Conservation (phyloP, 148 eudicot genomes). For the Dysphania ambrosioides region DNA sequence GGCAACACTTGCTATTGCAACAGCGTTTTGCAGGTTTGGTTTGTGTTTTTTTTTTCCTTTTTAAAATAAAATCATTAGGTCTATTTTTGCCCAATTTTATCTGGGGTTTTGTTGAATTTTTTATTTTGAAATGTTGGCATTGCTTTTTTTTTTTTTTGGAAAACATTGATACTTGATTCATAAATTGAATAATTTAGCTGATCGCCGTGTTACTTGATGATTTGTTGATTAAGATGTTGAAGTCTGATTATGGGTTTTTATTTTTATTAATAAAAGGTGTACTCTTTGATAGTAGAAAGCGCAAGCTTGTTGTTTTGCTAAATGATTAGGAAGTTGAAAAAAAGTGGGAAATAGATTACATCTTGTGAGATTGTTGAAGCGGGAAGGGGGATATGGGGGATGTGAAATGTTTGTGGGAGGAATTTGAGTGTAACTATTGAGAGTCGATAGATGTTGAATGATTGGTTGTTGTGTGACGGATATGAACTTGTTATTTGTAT, state of each 20-base stretch:
- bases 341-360: background rate
- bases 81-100: too few relatives aligned
- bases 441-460: background rate
- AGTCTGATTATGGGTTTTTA: background rate
- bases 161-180: background rate
- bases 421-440: background rate
- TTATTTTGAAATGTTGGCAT: background rate
- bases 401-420: too few relatives aligned
- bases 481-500: background rate
- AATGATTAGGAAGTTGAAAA: background rate
- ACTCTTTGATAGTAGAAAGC: background rate
- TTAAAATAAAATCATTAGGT: too few relatives aligned
- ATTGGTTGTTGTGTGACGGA: background rate
- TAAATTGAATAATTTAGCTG: conserved; percentile 7
- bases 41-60: too few relatives aligned
- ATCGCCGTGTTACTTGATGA: background rate
- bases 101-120: too few relatives aligned
- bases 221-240: background rate
- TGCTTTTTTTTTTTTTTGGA: background rate
- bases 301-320: background rate
- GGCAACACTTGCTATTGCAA: conserved; percentile 92
- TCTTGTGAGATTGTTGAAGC: background rate
- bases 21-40: conserved; percentile 71
- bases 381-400: background rate
- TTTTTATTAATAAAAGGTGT: too few relatives aligned